Conservation (phyloP, 371 early-diverging fungal species). For the Dichotomocladium elegans region DNA sequence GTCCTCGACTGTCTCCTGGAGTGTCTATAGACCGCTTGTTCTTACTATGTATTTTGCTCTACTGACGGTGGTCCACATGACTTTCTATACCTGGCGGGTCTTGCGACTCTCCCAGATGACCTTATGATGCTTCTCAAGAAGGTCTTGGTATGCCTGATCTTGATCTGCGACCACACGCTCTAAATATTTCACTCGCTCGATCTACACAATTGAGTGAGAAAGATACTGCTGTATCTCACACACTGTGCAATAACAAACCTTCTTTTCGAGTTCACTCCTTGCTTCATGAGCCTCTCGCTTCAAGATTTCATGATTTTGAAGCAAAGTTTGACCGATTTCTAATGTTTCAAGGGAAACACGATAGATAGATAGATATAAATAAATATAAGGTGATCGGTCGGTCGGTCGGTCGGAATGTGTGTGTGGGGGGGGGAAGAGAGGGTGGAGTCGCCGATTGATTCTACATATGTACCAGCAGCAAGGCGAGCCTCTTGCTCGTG, state of each 20-base stretch:
- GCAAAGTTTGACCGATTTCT: neutral
- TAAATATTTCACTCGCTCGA: conserved; percentile 13
- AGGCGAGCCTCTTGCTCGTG: neutral
- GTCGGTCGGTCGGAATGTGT: too few species aligned
- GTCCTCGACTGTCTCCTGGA: conserved; percentile 26
- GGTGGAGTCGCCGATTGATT: too few species aligned
- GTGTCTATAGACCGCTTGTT: conserved; percentile 19
- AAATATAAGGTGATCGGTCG: too few species aligned
- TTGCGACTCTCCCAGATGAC: conserved; percentile 34
- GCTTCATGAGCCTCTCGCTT: neutral
- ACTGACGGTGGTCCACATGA: too few species aligned
- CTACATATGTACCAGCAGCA: neutral
- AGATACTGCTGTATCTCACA: neutral
- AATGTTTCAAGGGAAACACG: too few species aligned
- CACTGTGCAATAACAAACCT: neutral
- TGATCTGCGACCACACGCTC: conserved; percentile 20
- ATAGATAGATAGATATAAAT: too few species aligned
- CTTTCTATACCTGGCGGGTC: conserved; percentile 33
- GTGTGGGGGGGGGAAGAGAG: too few species aligned
- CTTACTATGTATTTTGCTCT: too few species aligned
- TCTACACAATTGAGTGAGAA: neutral
- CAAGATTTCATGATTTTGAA: neutral
- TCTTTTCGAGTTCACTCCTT: neutral
- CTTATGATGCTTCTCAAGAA: conserved; percentile 8
- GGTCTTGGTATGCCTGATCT: conserved; percentile 19